Evolutionary conservation across 768 basidiomycete species (phyloP).

Genomic region (Neoboletus subvelutipes): DNA sequence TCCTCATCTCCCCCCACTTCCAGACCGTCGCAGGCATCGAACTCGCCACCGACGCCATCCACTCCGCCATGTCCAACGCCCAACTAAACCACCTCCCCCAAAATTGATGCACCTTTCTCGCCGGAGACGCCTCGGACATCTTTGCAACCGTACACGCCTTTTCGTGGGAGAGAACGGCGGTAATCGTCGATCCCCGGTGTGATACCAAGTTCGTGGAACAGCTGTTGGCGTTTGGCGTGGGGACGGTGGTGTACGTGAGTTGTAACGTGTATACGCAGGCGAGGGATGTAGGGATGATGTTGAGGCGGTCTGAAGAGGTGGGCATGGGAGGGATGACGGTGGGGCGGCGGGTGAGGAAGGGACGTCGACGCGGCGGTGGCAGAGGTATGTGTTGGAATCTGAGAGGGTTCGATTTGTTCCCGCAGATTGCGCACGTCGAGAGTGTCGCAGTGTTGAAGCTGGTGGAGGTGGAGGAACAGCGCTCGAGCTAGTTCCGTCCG

Average conservation of each 20-base stretch:
- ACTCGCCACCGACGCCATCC: slow-evolving; percentile 71
- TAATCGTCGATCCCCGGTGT: slow-evolving; percentile 90
- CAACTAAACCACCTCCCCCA: slow-evolving; percentile 56
- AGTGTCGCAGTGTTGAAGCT: slow-evolving; percentile 68
- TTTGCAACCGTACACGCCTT: slow-evolving; percentile 68
- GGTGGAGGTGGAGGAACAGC: slow-evolving; percentile 12
- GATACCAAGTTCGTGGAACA: slow-evolving; percentile 79
- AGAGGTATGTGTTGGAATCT: slow-evolving; percentile 74
- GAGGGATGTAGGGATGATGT: slow-evolving; percentile 77
- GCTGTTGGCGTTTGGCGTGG: slow-evolving; percentile 64
- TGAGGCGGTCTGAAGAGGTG: slow-evolving; percentile 42
- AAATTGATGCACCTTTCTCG: slow-evolving; percentile 63
- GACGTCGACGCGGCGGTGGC: slow-evolving; percentile 22
- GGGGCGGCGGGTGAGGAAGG: slow-evolving; percentile 34
- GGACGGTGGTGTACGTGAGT: slow-evolving; percentile 83
- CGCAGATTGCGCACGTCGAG: slow-evolving; percentile 95
- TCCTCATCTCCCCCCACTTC: slow-evolving; percentile 78
- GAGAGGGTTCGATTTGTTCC: slow-evolving; percentile 91
- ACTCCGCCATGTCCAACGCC: slow-evolving; percentile 65
- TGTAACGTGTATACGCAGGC: slow-evolving; percentile 96
- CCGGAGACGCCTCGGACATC: slow-evolving; percentile 86
- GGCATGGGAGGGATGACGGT: too few species aligned
- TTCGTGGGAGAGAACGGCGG: slow-evolving; percentile 61
- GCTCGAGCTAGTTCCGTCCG: neutral
- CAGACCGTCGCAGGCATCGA: slow-evolving; percentile 82